Conservation (phyloP, 768 basidiomycete genomes). For the Pilatotrama ljubarskyi region DNA sequence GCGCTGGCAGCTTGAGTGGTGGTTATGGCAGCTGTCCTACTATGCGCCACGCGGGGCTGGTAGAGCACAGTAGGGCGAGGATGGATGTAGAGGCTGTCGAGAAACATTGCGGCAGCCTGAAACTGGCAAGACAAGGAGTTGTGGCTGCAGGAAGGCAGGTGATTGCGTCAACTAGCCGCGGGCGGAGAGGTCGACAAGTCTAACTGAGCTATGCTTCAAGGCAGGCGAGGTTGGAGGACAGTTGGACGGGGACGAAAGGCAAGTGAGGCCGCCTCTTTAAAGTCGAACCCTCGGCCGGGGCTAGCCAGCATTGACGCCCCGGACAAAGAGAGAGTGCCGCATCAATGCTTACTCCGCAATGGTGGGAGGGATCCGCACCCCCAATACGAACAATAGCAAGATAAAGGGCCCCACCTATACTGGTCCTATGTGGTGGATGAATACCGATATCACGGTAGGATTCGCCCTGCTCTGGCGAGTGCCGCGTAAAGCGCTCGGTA, state of each 20-base stretch:
- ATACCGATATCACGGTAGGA: no score
- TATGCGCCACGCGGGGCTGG: neutral
- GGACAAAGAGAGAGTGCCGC: neutral
- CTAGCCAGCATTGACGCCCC: conserved; percentile 3
- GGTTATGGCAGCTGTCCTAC: neutral
- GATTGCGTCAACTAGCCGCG: no score
- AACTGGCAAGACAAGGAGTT: neutral
- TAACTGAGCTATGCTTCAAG: no score
- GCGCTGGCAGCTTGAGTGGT: no score
- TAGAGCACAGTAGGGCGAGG: neutral
- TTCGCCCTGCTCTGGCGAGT: no score
- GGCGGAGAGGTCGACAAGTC: no score
- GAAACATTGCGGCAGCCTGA: neutral
- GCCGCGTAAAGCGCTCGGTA: no score
- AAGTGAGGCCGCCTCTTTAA: no score
- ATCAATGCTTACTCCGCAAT: neutral
- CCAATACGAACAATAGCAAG: neutral
- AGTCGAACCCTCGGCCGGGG: neutral
- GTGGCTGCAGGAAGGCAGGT: neutral
- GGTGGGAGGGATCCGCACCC: neutral
- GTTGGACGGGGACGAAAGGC: no score
- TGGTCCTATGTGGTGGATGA: neutral
- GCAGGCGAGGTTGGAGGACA: no score
- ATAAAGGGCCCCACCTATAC: neutral
- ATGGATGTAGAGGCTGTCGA: neutral